Conservation (phyloP, 768 basidiomycete genomes). For the Leccinum disarticulatum region DNA sequence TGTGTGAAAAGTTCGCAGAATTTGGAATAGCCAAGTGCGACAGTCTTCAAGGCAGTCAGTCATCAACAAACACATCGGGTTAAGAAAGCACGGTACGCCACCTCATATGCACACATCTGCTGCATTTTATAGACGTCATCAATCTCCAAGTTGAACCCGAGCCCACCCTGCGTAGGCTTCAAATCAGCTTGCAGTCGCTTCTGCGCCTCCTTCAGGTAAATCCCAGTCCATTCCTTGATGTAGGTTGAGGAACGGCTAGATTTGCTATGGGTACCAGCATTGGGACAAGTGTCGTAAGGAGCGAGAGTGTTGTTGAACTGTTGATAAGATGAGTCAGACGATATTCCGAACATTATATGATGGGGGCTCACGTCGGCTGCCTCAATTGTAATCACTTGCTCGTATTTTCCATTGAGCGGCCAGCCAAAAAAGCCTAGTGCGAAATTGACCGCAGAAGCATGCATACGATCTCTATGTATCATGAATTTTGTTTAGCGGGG, state of each 20-base stretch:
- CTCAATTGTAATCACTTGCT: slow-evolving; percentile 77
- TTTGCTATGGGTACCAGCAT: slow-evolving; percentile 49
- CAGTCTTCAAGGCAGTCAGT: slow-evolving; percentile 52
- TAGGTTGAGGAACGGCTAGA: slow-evolving; percentile 58
- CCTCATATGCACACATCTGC: slow-evolving; percentile 85
- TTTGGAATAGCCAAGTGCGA: slow-evolving; percentile 85
- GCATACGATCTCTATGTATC: slow-evolving; percentile 66
- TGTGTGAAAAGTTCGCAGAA: slow-evolving; percentile 91
- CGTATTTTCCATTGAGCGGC: slow-evolving; percentile 69
- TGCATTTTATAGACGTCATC: slow-evolving; percentile 79
- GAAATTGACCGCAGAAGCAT: slow-evolving; percentile 62
- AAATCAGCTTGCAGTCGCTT: slow-evolving; percentile 59
- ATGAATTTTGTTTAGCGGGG: neutral
- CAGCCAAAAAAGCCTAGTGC: slow-evolving; percentile 77
- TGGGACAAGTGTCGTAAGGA: slow-evolving; percentile 81
- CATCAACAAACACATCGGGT: neutral
- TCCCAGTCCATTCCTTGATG: slow-evolving; percentile 61
- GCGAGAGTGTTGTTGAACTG: slow-evolving; percentile 85
- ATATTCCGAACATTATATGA: slow-evolving; percentile 8
- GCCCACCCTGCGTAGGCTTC: slow-evolving; percentile 13
- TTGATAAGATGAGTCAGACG: neutral
- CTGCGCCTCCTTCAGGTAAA: slow-evolving; percentile 69
- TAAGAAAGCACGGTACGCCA: slow-evolving; percentile 18
- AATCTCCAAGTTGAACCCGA: slow-evolving; percentile 59
- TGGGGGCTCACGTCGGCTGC: slow-evolving; percentile 46